These are phyloP conservation scores for Lathyrus tuberosus DNA, from an alignment of 306 rosid genomes.

Conservation along the genomic window DNA sequence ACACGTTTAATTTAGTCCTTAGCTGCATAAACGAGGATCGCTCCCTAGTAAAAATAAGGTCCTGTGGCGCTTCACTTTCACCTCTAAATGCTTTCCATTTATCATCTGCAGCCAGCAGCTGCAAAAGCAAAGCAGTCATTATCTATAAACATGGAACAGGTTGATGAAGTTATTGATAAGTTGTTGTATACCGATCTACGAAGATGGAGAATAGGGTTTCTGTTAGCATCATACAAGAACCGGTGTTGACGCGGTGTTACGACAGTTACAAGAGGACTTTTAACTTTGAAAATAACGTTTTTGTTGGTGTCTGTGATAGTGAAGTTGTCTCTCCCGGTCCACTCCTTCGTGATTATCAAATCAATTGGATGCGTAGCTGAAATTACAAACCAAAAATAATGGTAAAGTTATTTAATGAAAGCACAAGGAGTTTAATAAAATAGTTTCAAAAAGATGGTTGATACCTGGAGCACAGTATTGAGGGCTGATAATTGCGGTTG, in stretches of 20 bases:
- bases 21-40: conserved; percentile 46
- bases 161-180: not conserved
- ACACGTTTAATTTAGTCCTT: conserved; percentile 46
- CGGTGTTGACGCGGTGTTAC: conserved; percentile 38
- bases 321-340: conserved; percentile 38
- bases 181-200: conserved; percentile 39
- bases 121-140: not conserved
- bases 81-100: conserved; percentile 61
- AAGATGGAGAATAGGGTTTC: conserved; percentile 43
- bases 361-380: conserved; percentile 35
- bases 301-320: conserved; percentile 48
- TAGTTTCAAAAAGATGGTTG: too few relatives aligned
- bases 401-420: too few relatives aligned
- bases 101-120: conserved; percentile 38
- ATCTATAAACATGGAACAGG: too few relatives aligned
- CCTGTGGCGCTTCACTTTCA: conserved; percentile 37
- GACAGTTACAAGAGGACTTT: conserved; percentile 3
- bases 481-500: not conserved
- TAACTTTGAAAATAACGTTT: conserved; percentile 45
- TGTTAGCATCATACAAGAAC: conserved; percentile 44
- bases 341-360: conserved; percentile 44
- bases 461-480: conserved; percentile 22
- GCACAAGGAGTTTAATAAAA: too few relatives aligned
- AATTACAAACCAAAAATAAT: not conserved
- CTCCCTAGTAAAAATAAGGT: conserved; percentile 43